A percentile compares a stretch with the other conserved stretches of the same genome.
Conservation (phyloP, 192 early-diverging fungal species). For the Entomortierella lignicola region DNA sequence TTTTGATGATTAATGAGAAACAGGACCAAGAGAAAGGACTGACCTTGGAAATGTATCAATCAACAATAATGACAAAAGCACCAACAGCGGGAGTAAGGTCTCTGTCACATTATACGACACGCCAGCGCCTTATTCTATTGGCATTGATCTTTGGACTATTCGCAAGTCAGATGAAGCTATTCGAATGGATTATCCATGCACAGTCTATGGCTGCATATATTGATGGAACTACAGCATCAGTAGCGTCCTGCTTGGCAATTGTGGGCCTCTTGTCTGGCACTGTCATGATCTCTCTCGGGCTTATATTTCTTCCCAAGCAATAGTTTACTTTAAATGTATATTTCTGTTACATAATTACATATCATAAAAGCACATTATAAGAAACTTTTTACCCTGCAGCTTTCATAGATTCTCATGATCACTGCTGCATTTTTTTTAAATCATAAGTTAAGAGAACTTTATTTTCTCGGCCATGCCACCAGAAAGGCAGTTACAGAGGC, state of each 20-base stretch:
- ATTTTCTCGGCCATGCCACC: too few relatives aligned
- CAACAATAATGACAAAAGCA: too few relatives aligned
- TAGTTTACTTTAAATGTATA: too few relatives aligned
- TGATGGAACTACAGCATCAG: not conserved
- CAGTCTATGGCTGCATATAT: not conserved
- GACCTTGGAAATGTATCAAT: not conserved
- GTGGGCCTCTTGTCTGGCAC: slow-evolving; percentile 14
- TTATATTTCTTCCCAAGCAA: slow-evolving; percentile 3
- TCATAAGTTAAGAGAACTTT: too few relatives aligned
- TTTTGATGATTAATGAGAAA: not conserved
- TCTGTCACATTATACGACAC: too few relatives aligned
- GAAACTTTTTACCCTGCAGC: too few relatives aligned
- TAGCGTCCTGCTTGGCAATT: slow-evolving; percentile 13
- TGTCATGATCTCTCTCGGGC: slow-evolving; percentile 10
- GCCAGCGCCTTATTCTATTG: not conserved
- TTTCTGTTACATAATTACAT: too few relatives aligned
- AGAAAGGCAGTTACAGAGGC: too few relatives aligned
- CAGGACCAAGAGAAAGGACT: not conserved
- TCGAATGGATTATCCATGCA: slow-evolving; percentile 27
- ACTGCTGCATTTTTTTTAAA: too few relatives aligned
- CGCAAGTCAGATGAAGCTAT: slow-evolving; percentile 20
- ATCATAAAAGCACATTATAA: too few relatives aligned
- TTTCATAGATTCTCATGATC: too few relatives aligned
- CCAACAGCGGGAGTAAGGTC: too few relatives aligned
- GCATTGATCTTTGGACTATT: not conserved